Evolutionary conservation across 495 filamentous ascomycete genomes (phyloP).

Genomic region (Penicillium lagena): DNA sequence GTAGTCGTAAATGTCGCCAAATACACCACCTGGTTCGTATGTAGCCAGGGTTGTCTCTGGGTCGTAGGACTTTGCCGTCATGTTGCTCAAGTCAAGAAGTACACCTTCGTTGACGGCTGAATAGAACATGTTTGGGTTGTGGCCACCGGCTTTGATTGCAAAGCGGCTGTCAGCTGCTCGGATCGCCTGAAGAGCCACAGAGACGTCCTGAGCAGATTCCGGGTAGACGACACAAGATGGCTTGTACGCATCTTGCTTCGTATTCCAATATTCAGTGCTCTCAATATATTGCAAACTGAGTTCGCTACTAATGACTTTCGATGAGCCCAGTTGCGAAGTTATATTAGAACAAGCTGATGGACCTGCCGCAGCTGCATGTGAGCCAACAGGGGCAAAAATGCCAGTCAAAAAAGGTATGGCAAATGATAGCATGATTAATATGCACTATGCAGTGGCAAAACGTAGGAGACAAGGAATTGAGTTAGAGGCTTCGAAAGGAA

Average conservation of each 20-base stretch:
- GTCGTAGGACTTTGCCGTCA: constrained; percentile 22
- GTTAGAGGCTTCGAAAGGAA: neutral
- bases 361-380: constrained; percentile 5
- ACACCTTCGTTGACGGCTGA: constrained; percentile 36
- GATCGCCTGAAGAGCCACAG: constrained; percentile 16
- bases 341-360: constrained; percentile 17
- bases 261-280: constrained; percentile 40
- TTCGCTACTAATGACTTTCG: constrained; percentile 13
- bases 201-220: constrained; percentile 17
- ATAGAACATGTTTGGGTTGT: constrained; percentile 34
- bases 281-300: constrained; percentile 9
- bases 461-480: neutral
- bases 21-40: constrained; percentile 24
- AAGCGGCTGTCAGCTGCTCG: constrained; percentile 26
- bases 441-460: neutral
- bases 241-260: constrained; percentile 24
- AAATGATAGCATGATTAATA: constrained; percentile 3
- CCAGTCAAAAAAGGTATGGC: constrained; percentile 4
- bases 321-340: constrained; percentile 11
- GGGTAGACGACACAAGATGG: constrained; percentile 29
- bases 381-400: constrained; percentile 1
- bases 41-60: constrained; percentile 22
- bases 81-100: constrained; percentile 33
- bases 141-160: constrained; percentile 41
- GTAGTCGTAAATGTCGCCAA: constrained; percentile 27